Conservation (phyloP, 345 rosid species). For the Populus simonii region DNA sequence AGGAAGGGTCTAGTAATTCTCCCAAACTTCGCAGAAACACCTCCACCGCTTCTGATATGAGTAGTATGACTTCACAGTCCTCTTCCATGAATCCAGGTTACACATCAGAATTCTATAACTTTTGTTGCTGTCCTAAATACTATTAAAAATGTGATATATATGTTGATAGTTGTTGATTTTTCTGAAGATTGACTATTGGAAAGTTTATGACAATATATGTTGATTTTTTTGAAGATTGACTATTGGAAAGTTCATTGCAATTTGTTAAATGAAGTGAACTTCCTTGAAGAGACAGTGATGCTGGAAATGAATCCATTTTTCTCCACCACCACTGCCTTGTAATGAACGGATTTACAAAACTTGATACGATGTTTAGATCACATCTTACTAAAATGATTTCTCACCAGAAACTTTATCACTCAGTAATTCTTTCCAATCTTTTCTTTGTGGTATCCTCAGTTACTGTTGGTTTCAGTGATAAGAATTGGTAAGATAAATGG, state of each 20-base stretch:
- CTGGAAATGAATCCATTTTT: neutral
- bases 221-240: neutral
- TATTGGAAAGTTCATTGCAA: neutral
- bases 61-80: constrained; percentile 50
- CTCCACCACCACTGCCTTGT: neutral
- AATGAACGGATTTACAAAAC: neutral
- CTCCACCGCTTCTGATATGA: constrained; percentile 64
- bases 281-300: neutral
- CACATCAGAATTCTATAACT: constrained; percentile 2
- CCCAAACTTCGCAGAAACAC: constrained; percentile 62
- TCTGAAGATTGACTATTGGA: neutral
- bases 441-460: neutral
- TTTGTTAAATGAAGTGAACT: neutral
- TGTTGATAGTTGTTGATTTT: neutral
- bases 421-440: neutral
- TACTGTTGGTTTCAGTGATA: neutral
- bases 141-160: neutral
- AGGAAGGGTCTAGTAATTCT: constrained; percentile 44
- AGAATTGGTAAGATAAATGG: neutral
- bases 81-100: constrained; percentile 46
- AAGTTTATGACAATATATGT: neutral
- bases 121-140: neutral
- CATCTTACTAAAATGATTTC: neutral
- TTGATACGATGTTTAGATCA: neutral
- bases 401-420: neutral